Evolutionary conservation across 345 rosid species (phyloP), one percentile per base, ranked within the genome.

Genomic region (Rhizophora apiculata): DNA sequence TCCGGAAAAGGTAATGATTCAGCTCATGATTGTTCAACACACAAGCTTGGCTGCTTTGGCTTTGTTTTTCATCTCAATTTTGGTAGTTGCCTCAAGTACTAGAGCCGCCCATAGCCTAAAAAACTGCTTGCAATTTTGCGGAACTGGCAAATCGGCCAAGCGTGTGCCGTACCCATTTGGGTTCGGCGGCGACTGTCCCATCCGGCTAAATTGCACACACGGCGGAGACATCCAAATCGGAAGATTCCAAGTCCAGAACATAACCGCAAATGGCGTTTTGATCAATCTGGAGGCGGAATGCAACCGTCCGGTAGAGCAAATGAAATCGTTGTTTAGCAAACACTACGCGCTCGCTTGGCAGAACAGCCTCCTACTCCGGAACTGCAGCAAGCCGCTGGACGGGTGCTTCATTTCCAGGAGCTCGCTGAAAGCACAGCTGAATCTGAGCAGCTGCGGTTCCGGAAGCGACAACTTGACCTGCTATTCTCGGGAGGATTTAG

Each of bases 121-220:
- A 13, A 0, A 0, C 6, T 86, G 94, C 83, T 0, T 0, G 0
- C 61, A 67, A 22, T 49, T 65, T 0, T 93, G 99, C 69, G 87
- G 81, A 31, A 26, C 13, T 0, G 78, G 74, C 16, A 64, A 79
- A 29, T 70, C 56, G 11, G 31, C 70, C 1, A 68, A 29, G 19
- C 2, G 9, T 11, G 72, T 89, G 16, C 74, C 79, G 29, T 88
- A 84, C 64, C 99, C 99, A 0, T 95, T 92, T 69, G 96, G 97
- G n/a, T 92, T 90, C 79, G 79, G 96, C 1, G 0, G 26, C 13
- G 79, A 62, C 6, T 92, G 91, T 62, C 64, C 21, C 36, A 90
- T 95, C 81, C 48, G 0, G 5, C 71, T 95, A 19, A 34, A 26
- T 24, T 95, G 99, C 75, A 0, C 31, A 2, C 1, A 1, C 8